Evolutionary conservation across 257 asterid species (phyloP).

Genomic region (Solanum acaule): DNA sequence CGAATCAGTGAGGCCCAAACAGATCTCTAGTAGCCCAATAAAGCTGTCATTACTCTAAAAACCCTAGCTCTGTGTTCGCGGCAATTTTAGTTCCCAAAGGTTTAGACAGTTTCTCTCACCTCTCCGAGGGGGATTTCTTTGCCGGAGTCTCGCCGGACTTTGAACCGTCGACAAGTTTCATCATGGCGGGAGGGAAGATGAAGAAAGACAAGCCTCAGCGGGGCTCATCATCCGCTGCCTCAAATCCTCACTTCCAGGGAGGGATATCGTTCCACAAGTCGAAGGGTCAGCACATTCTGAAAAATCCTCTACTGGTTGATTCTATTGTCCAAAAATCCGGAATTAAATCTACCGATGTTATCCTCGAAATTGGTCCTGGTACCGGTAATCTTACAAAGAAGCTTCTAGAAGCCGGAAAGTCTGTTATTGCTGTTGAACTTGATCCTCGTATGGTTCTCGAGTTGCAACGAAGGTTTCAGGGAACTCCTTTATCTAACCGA

Average conservation of each 20-base stretch:
- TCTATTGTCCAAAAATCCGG: constrained; percentile 87
- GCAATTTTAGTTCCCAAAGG: background rate
- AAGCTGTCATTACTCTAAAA: background rate
- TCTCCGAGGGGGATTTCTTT: background rate
- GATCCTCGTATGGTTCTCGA: constrained; percentile 98
- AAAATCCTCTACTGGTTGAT: constrained; percentile 76
- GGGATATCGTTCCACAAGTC: constrained; percentile 93
- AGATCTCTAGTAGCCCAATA: background rate
- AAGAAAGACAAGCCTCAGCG: constrained; percentile 40
- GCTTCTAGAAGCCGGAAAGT: constrained; percentile 91
- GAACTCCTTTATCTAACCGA: constrained; percentile 63
- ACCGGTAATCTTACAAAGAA: constrained; percentile 94
- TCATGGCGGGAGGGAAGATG: constrained; percentile 96
- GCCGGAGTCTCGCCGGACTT: background rate
- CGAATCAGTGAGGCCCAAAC: background rate
- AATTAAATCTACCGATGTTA: constrained; percentile 65
- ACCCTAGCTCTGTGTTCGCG: background rate
- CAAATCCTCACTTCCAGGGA: constrained; percentile 64
- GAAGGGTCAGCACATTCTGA: constrained; percentile 87
- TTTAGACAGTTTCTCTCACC: background rate
- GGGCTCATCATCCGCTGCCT: constrained; percentile 14
- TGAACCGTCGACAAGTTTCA: background rate
- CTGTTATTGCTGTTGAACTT: constrained; percentile 81
- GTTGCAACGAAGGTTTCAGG: constrained; percentile 83
- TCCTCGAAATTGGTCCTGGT: constrained; percentile 97